A percentile compares a stretch with the other conserved stretches of the same genome.
Conservation (phyloP, 2,329 filamentous ascomycete species). For the Thielaviopsis musarum region DNA sequence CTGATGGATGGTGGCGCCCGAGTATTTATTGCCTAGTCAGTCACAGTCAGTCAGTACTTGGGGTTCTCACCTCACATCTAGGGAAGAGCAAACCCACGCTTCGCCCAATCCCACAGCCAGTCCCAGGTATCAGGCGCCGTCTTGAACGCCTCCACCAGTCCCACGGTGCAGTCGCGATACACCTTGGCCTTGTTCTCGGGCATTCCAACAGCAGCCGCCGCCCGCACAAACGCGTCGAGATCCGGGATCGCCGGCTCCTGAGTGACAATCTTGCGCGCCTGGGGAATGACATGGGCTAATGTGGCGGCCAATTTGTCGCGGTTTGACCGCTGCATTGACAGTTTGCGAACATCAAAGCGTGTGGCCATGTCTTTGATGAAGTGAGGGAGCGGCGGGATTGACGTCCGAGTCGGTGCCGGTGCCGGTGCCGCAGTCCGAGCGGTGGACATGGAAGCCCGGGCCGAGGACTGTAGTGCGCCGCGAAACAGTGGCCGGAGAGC, state of each 20-base stretch:
- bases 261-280: not conserved
- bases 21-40: not conserved
- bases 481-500: not conserved
- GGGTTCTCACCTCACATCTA: not conserved
- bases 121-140: slow-evolving; percentile 4
- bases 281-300: not conserved
- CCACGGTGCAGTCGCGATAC: slow-evolving; percentile 2
- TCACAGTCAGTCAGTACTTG: not conserved
- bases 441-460: not conserved
- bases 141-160: slow-evolving; percentile 2
- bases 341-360: not conserved
- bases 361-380: not conserved
- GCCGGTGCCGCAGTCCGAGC: not conserved
- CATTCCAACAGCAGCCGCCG: not conserved
- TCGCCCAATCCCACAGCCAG: slow-evolving; percentile 1
- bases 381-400: not conserved
- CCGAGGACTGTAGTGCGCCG: not conserved
- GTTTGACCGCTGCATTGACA: not conserved
- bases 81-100: not conserved
- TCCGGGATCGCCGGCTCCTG: not conserved
- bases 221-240: slow-evolving; percentile 3
- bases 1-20: not conserved
- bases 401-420: not conserved
- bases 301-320: not conserved
- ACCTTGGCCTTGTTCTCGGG: slow-evolving; percentile 3